Evolutionary conservation across 768 basidiomycete species (phyloP).

Genomic region (Naganishia vishniacii): DNA sequence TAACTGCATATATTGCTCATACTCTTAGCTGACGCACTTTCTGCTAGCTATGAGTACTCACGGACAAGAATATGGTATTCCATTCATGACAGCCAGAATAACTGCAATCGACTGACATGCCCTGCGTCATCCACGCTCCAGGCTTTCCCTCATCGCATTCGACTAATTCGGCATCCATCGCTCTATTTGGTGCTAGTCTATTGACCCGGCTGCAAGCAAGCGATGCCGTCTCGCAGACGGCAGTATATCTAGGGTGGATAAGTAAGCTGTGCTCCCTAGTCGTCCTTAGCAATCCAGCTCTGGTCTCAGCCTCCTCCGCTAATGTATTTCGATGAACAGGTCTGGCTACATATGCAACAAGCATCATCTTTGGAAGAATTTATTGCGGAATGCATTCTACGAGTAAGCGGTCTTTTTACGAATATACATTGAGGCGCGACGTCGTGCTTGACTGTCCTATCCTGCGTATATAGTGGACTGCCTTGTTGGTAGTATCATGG

Average conservation of each 20-base stretch:
- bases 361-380: conserved; percentile 47
- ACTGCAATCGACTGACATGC: conserved; percentile 3
- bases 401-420: conserved; percentile 33
- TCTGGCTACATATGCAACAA: conserved; percentile 38
- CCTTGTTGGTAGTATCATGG: conserved; percentile 53
- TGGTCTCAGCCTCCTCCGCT: too few relatives aligned
- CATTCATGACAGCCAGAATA: not conserved
- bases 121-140: conserved; percentile 22
- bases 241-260: conserved; percentile 18
- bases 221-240: not conserved
- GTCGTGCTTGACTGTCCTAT: not conserved
- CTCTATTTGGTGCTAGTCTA: conserved; percentile 60
- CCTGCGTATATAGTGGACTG: conserved; percentile 39
- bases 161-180: conserved; percentile 83
- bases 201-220: conserved; percentile 27
- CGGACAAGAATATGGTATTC: conserved; percentile 38
- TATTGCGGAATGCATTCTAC: conserved; percentile 49
- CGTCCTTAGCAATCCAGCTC: too few relatives aligned
- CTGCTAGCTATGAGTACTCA: conserved; percentile 41
- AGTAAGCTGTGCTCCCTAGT: not conserved
- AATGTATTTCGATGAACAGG: conserved; percentile 28
- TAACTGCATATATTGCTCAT: not conserved
- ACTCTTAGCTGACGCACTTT: not conserved
- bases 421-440: not conserved
- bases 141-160: conserved; percentile 96